phyloP scores from a whole-genome alignment of 306 rosid genomes.

The Ammopiptanthus mongolicus region DNA sequence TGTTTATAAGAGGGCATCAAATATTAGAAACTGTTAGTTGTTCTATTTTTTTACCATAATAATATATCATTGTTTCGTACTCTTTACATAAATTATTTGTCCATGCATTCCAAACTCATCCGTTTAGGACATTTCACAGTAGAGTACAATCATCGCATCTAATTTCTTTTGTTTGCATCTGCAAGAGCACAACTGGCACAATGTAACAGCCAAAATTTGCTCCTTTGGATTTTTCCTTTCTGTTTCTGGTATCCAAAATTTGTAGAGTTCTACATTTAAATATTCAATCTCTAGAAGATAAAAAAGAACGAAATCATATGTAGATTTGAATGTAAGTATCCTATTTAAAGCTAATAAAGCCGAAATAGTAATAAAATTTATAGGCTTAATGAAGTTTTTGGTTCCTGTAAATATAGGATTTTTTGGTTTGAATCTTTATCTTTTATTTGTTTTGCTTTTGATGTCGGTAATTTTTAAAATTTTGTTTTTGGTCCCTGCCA shows the following conservation, averaged over 20 bases:
- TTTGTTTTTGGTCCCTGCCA: too few relatives aligned
- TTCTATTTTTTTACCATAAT: too few relatives aligned
- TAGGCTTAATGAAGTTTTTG: too few relatives aligned
- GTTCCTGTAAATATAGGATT: too few relatives aligned
- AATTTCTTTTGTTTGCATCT: background rate
- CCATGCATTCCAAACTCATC: background rate
- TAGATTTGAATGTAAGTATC: too few relatives aligned
- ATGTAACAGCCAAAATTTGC: background rate
- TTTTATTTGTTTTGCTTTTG: too few relatives aligned
- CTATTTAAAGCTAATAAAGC: too few relatives aligned
- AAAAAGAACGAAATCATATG: too few relatives aligned
- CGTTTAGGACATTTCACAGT: background rate
- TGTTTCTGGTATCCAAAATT: background rate
- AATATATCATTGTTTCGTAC: background rate
- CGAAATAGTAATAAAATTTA: too few relatives aligned
- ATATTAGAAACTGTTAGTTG: background rate
- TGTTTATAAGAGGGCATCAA: background rate
- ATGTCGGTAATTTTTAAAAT: too few relatives aligned
- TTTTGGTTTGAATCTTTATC: too few relatives aligned
- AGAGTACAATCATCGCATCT: background rate
- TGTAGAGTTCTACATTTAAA: background rate
- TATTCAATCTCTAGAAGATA: too few relatives aligned
- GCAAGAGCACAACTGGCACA: background rate
- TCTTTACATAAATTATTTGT: background rate
- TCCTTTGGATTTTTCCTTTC: background rate